A percentile compares a stretch with the other conserved stretches of the same genome.
Conservation (phyloP, 768 basidiomycete genomes). For the Rhodocollybia butyracea region DNA sequence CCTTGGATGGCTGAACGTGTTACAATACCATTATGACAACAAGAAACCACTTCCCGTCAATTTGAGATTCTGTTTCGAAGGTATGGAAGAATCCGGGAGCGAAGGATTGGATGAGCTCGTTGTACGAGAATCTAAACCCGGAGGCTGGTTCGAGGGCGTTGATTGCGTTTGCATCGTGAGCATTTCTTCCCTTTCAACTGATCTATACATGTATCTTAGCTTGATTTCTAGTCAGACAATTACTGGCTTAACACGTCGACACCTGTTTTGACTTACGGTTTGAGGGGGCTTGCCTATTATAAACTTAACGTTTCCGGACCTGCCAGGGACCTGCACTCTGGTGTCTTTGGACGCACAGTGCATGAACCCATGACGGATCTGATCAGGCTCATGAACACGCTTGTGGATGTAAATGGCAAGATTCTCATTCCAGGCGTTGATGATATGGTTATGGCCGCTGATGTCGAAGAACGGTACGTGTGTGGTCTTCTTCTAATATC, state of each 20-base stretch:
- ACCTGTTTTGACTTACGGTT: conserved; percentile 81
- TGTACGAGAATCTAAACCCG: conserved; percentile 62
- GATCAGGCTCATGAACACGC: conserved; percentile 76
- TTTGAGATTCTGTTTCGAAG: conserved; percentile 89
- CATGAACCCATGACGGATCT: conserved; percentile 96
- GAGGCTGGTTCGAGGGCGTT: conserved; percentile 82
- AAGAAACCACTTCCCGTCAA: conserved; percentile 82
- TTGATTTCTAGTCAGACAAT: conserved; percentile 68
- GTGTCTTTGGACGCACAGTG: conserved; percentile 77
- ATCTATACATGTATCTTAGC: background rate
- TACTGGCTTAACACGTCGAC: conserved; percentile 89
- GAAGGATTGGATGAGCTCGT: conserved; percentile 91
- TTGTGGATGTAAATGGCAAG: conserved; percentile 73
- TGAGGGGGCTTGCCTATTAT: conserved; percentile 88
- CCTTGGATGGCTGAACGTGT: conserved; percentile 85
- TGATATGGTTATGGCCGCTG: conserved; percentile 74
- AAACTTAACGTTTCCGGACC: conserved; percentile 81
- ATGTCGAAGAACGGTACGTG: conserved; percentile 65
- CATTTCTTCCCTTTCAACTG: conserved; percentile 7
- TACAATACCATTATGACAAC: conserved; percentile 76
- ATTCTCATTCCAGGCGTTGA: conserved; percentile 90
- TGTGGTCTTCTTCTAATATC: conserved; percentile 1
- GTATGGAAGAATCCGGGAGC: conserved; percentile 95
- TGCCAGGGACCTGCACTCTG: conserved; percentile 85
- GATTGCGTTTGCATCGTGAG: conserved; percentile 92